Evolutionary conservation across 176 grass and related monocot genomes (phyloP), one percentile per base, ranked within the genome.

Genomic region (Guadua angustifolia): DNA sequence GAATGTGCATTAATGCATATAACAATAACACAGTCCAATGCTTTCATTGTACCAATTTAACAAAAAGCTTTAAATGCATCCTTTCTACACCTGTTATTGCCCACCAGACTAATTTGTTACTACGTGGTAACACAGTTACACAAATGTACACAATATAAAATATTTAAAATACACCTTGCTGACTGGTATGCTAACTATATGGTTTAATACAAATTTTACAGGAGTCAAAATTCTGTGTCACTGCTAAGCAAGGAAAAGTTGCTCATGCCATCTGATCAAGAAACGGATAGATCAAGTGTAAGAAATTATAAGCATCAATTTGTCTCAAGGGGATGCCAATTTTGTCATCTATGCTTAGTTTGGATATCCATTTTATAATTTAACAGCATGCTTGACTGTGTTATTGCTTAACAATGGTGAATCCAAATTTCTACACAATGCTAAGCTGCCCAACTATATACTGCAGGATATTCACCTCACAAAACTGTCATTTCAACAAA

Each of bases 71-170:
- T 49, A 75, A 44, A 71, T 16, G 29, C 47, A 62, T 42, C 19
- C 65, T 69, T 87, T 33, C 42, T 63, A 78, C n/a, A 53, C 60
- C 29, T 76, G 17, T 9, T 77, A 7, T 25, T 43, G 29, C 22
- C 9, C 35, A 47, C 13, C 15, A 19, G 68, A 67, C 26, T 50
- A 78, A 42, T 49, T 61, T 25, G 26, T 50, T 32, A 47, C 9
- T 16, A 75, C 39, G 50, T 66, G 18, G 49, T 36, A 29, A 36
- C 25, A 63, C 49, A 51, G 42, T 36, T 21, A 36, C 25, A 63
- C 26, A 83, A 46, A 83, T 38, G 69, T 49, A 79, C 58, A 65
- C 9, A 58, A 21, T 32, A 82, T 45, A 44, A 44, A 33, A 82
- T 82, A 14, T 19, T 82, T 45, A 80, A 66, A 80, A 49, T 26